A percentile compares a stretch with the other conserved stretches of the same genome.
These are phyloP conservation scores for Terfezia claveryi DNA, from an alignment of 495 filamentous ascomycete species.

Conservation along the genomic window DNA sequence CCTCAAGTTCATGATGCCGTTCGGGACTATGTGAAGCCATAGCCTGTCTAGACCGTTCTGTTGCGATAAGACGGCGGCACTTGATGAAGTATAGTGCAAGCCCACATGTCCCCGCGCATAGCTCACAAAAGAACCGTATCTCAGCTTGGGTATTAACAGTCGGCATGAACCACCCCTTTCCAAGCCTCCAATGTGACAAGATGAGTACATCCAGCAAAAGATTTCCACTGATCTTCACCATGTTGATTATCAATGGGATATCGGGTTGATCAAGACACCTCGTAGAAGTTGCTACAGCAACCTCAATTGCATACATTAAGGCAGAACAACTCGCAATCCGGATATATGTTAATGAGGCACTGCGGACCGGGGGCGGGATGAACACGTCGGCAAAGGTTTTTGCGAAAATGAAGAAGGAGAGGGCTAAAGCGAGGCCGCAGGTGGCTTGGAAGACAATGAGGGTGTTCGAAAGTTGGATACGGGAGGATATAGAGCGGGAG, in stretches of 20 bases:
- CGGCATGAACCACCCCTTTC: slow-evolving; percentile 26
- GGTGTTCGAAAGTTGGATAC: slow-evolving; percentile 39
- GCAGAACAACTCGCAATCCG: slow-evolving; percentile 40
- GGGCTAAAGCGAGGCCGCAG: slow-evolving; percentile 36
- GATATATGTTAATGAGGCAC: slow-evolving; percentile 38
- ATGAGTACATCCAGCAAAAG: slow-evolving; percentile 47
- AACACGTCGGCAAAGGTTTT: slow-evolving; percentile 35
- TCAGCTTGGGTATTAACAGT: slow-evolving; percentile 33
- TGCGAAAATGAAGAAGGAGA: slow-evolving; percentile 37
- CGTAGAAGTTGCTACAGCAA: slow-evolving; percentile 37
- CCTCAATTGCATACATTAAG: slow-evolving; percentile 40
- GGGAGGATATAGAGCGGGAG: slow-evolving; percentile 28
- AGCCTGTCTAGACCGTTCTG: too few relatives aligned
- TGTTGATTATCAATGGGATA: slow-evolving; percentile 46
- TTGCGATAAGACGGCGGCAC: too few relatives aligned
- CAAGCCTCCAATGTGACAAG: slow-evolving; percentile 44
- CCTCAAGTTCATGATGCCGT: not conserved
- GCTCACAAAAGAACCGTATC: slow-evolving; percentile 39
- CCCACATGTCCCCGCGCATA: slow-evolving; percentile 33
- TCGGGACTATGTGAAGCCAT: too few relatives aligned
- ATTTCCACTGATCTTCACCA: slow-evolving; percentile 38
- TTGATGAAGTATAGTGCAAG: slow-evolving; percentile 33
- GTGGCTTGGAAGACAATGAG: slow-evolving; percentile 36
- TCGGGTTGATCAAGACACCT: slow-evolving; percentile 39
- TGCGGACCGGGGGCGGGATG: slow-evolving; percentile 36